Base-by-base conservation (phyloP, 352 stramenopile species). In the Phytophthora hybrid region DNA sequence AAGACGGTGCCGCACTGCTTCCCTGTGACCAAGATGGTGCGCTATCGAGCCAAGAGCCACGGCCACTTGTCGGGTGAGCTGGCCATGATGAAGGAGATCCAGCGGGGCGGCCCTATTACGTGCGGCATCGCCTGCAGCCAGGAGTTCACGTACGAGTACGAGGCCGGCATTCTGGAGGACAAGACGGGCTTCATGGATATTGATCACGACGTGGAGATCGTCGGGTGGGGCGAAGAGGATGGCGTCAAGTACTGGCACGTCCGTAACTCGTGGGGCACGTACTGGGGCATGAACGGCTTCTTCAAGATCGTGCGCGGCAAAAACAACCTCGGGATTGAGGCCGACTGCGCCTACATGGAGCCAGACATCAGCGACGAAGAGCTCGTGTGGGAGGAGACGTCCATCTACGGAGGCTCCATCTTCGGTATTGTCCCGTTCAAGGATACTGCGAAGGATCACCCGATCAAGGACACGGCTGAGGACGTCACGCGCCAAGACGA, bases 221-320 rank as follows among this genome's bases (percentile, higher is more conserved):
- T 96, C 29, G 97, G 97, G 16, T 99, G 97, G 97, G 97, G 97
- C 61, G 88, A 93, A 55, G 86, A 93, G 44, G 81, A 97, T 61
- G 83, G 93, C 68, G 76, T 95, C 69, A 97, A 98, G 82, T 99
- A 98, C 83, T 99, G 97, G 97, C 96, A 99, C 80, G 85, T 98
- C 37, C 94, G 97, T 63, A 98, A 99, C 91, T 93, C 93, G 71
- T 89, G 98, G 95, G 97, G 97, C 47, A 94, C 82, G 13, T 94
- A 93, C 72, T 99, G 96, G 97, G 97, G 97, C 32, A 97, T 99
- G 89, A 97, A 98, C 64, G 98, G 97, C 39, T 99, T 97, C 74
- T 98, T 99, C 81, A 93, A 97, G 72, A 94, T 99, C 69, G 82
- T 97, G 32, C 87, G 91, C 14, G 96, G 96, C 31, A 92, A 86